These are phyloP conservation scores for Stagonosporopsis tanaceti DNA, from an alignment of 2,329 filamentous ascomycete genomes.

Conservation along the genomic window DNA sequence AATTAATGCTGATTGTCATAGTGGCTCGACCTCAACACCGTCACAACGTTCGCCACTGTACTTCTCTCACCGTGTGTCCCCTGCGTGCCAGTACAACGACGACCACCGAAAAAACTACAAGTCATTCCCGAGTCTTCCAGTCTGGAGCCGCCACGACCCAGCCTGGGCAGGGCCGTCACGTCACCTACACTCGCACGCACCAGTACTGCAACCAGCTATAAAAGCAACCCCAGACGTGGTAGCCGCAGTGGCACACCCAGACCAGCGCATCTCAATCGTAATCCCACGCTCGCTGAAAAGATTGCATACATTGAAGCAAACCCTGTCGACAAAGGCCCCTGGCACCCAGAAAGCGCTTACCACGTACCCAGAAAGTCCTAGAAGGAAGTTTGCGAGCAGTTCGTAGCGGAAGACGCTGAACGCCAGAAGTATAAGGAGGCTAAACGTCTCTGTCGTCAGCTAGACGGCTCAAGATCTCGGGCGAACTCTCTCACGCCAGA, in stretches of 20 bases:
- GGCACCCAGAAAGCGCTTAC: conserved; percentile 15
- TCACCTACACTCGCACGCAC: conserved; percentile 7
- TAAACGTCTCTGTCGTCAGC: conserved; percentile 21
- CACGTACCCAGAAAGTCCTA: conserved; percentile 18
- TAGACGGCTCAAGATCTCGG: conserved; percentile 35
- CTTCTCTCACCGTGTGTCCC: conserved; percentile 12
- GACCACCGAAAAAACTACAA: conserved; percentile 11
- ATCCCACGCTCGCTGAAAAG: conserved; percentile 9
- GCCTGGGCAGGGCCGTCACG: conserved; percentile 20
- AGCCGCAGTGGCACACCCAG: conserved; percentile 5
- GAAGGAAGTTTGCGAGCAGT: conserved; percentile 12
- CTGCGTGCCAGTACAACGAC: conserved; percentile 17
- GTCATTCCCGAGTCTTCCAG: conserved; percentile 17
- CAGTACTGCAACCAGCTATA: background rate
- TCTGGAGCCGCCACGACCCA: conserved; percentile 27
- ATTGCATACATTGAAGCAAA: conserved; percentile 14
- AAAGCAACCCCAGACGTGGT: background rate
- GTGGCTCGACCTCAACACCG: conserved; percentile 10
- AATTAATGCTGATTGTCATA: background rate
- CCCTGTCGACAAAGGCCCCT: conserved; percentile 13
- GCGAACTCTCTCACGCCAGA: conserved; percentile 24
- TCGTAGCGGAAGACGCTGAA: conserved; percentile 7
- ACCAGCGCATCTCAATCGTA: conserved; percentile 6
- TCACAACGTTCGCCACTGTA: conserved; percentile 21
- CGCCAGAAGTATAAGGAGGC: conserved; percentile 16